Percentiles rank a stretch among this genome's conserved stretches.
Evolutionary conservation across 352 stramenopile genomes (phyloP).

Genomic region (Phytopythium mirpurense): DNA sequence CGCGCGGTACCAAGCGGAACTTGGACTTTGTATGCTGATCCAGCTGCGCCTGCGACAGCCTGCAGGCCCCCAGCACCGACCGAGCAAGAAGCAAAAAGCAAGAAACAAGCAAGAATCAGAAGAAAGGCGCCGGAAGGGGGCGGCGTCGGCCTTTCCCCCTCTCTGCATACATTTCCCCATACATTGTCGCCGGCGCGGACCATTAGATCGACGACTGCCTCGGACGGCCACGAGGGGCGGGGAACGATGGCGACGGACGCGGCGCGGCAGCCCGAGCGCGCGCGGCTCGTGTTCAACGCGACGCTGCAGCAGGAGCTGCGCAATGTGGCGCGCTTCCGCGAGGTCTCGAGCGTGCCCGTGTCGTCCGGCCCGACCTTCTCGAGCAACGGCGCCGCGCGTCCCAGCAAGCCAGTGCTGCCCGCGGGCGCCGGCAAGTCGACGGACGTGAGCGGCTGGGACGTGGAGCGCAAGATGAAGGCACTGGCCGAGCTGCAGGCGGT

Average conservation of each 20-base stretch:
- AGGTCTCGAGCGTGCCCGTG: constrained; percentile 28
- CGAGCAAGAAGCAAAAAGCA: too few relatives aligned
- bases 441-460: constrained; percentile 67
- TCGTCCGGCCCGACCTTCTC: constrained; percentile 29
- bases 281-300: constrained; percentile 64
- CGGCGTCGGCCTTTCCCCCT: background rate
- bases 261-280: constrained; percentile 43
- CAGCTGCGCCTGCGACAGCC: too few relatives aligned
- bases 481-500: constrained; percentile 56
- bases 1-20: background rate
- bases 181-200: background rate
- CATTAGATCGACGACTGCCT: background rate
- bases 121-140: background rate
- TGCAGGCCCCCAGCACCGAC: too few relatives aligned
- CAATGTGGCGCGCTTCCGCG: constrained; percentile 54
- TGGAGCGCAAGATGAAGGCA: constrained; percentile 74
- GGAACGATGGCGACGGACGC: constrained; percentile 29
- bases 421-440: constrained; percentile 29
- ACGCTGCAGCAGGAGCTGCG: constrained; percentile 71
- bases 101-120: too few relatives aligned
- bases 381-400: constrained; percentile 32
- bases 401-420: constrained; percentile 31
- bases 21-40: background rate
- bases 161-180: background rate
- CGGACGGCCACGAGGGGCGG: background rate